Evolutionary conservation across 495 filamentous ascomycete species (phyloP).

Genomic region (Geopyxis carbonaria): DNA sequence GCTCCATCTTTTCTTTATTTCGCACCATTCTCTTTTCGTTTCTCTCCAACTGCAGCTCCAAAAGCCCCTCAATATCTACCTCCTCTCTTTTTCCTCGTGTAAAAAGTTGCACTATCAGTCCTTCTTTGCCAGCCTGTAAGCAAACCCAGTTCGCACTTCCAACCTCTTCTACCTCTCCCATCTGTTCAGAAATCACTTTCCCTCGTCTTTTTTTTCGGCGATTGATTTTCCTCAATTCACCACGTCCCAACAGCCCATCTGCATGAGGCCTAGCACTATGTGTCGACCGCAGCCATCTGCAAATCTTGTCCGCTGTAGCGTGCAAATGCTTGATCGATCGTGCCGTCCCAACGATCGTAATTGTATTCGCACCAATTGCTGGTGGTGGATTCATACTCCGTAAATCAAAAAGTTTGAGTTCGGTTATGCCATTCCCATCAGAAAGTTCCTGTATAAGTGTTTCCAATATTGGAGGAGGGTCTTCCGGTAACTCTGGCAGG

Average conservation of each 20-base stretch:
- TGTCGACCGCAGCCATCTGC: constrained; percentile 62
- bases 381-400: constrained; percentile 69
- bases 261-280: constrained; percentile 57
- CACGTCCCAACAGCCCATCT: constrained; percentile 75
- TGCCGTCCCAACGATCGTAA: constrained; percentile 90
- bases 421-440: constrained; percentile 66
- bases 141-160: constrained; percentile 95
- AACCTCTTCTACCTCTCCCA: constrained; percentile 35
- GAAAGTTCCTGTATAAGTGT: constrained; percentile 61
- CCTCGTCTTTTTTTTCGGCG: constrained; percentile 62
- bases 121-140: constrained; percentile 57
- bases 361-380: constrained; percentile 65
- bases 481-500: constrained; percentile 57
- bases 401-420: constrained; percentile 60
- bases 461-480: constrained; percentile 54
- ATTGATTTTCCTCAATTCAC: constrained; percentile 77
- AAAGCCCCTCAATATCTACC: constrained; percentile 66
- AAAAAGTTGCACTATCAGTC: constrained; percentile 75
- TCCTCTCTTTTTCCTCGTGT: constrained; percentile 72
- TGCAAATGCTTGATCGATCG: constrained; percentile 87
- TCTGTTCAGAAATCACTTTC: constrained; percentile 47
- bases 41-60: constrained; percentile 34
- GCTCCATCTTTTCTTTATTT: constrained; percentile 1
- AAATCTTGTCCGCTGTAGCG: constrained; percentile 74
- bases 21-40: neutral